Conservation (phyloP, 768 basidiomycete genomes). For the Kockovaella imperatae region DNA sequence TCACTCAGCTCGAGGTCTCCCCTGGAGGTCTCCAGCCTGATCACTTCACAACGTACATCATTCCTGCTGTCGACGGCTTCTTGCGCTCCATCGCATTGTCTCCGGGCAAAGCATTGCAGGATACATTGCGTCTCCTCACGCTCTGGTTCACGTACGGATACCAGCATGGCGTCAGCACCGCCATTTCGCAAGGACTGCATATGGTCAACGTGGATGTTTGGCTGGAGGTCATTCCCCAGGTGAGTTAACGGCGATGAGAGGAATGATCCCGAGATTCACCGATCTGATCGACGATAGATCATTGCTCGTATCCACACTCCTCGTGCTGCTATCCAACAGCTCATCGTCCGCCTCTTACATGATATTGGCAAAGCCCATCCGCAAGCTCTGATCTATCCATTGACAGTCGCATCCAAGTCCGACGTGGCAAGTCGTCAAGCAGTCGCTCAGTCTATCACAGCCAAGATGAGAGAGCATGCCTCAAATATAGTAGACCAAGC, state of each 20-base stretch:
- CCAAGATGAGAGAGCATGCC: constrained; percentile 87
- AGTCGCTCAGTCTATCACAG: constrained; percentile 80
- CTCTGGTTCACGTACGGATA: constrained; percentile 98
- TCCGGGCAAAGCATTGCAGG: constrained; percentile 85
- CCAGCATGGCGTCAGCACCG: constrained; percentile 78
- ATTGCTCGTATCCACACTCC: constrained; percentile 98
- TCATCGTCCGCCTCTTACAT: constrained; percentile 77
- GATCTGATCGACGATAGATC: constrained; percentile 53
- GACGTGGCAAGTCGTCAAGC: constrained; percentile 72
- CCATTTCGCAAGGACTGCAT: constrained; percentile 77
- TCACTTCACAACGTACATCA: constrained; percentile 69
- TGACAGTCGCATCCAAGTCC: constrained; percentile 95
- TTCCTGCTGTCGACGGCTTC: constrained; percentile 83
- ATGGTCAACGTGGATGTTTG: constrained; percentile 93
- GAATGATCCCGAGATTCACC: neutral
- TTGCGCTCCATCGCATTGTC: constrained; percentile 88
- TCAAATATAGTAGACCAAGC: constrained; percentile 77
- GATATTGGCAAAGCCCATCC: constrained; percentile 96
- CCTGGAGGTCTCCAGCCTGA: constrained; percentile 54
- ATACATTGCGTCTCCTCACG: constrained; percentile 83
- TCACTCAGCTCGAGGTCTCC: constrained; percentile 66
- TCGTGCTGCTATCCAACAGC: constrained; percentile 70
- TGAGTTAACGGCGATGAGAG: constrained; percentile 41
- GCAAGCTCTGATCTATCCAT: constrained; percentile 84
- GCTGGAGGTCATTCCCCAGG: constrained; percentile 98